A percentile compares a stretch with the other conserved stretches of the same genome.
Evolutionary conservation across 768 basidiomycete genomes (phyloP).

Genomic region (Pulveroboletus sp.): DNA sequence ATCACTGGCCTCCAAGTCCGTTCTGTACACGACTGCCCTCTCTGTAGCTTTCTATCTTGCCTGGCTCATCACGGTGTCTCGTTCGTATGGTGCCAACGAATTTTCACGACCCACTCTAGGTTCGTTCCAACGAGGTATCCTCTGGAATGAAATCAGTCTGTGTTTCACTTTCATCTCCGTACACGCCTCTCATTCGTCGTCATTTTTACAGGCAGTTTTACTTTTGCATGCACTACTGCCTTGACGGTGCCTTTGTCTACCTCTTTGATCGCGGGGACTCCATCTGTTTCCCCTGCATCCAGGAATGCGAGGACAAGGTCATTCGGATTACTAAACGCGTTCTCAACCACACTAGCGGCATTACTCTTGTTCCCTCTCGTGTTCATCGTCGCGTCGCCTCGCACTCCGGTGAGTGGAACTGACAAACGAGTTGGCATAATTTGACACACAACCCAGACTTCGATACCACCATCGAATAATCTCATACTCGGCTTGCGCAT

Average conservation of each 20-base stretch:
- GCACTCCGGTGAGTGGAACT: slow-evolving; percentile 34
- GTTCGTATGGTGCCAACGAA: slow-evolving; percentile 48
- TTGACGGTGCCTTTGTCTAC: slow-evolving; percentile 66
- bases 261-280: slow-evolving; percentile 45
- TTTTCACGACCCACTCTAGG: slow-evolving; percentile 33
- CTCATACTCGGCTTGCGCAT: slow-evolving; percentile 41
- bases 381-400: slow-evolving; percentile 50
- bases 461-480: slow-evolving; percentile 5
- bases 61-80: slow-evolving; percentile 57
- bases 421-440: slow-evolving; percentile 22
- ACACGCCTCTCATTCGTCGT: slow-evolving; percentile 1
- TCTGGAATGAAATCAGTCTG: slow-evolving; percentile 69
- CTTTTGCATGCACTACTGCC: slow-evolving; percentile 65
- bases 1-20: slow-evolving; percentile 52
- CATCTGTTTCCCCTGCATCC: slow-evolving; percentile 7
- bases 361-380: slow-evolving; percentile 56
- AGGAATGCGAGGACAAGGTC: slow-evolving; percentile 52
- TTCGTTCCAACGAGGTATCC: slow-evolving; percentile 42
- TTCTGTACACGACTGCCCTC: slow-evolving; percentile 55
- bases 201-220: slow-evolving; percentile 43
- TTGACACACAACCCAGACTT: slow-evolving; percentile 15
- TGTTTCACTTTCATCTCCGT: slow-evolving; percentile 9
- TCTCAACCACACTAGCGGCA: slow-evolving; percentile 48
- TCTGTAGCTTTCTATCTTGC: slow-evolving; percentile 58
- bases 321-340: slow-evolving; percentile 54